Base-by-base conservation (phyloP, 495 filamentous ascomycete genomes). In the Trichocladium uniseriatum region DNA sequence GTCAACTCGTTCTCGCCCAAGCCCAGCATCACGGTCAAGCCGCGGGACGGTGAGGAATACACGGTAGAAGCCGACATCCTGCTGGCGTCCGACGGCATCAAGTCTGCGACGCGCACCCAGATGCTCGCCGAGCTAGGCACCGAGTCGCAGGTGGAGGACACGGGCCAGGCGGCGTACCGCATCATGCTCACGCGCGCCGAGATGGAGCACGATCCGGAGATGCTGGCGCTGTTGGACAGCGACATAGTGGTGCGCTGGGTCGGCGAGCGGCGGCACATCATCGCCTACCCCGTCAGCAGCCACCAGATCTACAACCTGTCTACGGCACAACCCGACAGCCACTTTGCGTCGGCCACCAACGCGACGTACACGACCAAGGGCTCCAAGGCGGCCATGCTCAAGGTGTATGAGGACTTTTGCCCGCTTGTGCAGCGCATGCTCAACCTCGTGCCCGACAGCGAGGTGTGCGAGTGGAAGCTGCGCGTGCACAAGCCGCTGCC, bases 401-500 rank as follows among this genome's bases (percentile, higher is more conserved):
- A 70, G 16, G 79, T 86, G 20, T 89, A 79, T 58, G 65, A 54
- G 15, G 82, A 84, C 60, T 90, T 87, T 67, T 84, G 79, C 58
- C 82, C 83, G 28, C 77, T 79, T 58, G 76, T 91, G 10, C 75
- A 79, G 54, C 77, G 80, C 46, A 80, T 91, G 77, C 71, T 91
- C 27, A 69, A 83, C 60, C 73, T 86, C n/a, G 84, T 89, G 7
- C 84, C 84, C 2, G 87, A 89, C 34, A 83, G 81, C 32, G 83
- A 87, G 54, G 83, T 91, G 21, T 85, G 83, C 63, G 83, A 88
- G 66, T 91, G 84, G 86, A 83, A 85, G 62, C 70, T 90, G 34
- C 78, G 84, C 36, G 76, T 80, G 2, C 82, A 89, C 67, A 75
- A 76, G 39, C 78, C 79, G 0, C 69, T 91, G 19, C 76, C 79